Evolutionary conservation across 176 grass and related monocot genomes (phyloP).

Genomic region (Pontederia crassipes): DNA sequence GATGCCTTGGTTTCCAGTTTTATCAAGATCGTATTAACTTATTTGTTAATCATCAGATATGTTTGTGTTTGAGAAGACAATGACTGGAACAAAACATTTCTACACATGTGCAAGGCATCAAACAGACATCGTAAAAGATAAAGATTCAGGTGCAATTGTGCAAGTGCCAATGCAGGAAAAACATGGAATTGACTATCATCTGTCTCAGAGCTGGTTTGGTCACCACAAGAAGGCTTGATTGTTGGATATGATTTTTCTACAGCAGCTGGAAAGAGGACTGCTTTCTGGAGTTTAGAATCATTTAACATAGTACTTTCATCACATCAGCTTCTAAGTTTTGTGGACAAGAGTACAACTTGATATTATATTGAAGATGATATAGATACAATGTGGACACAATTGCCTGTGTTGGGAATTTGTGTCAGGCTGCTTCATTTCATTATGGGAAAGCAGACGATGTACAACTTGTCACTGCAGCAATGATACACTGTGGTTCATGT

Average conservation of each 20-base stretch:
- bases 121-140: background rate
- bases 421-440: constrained; percentile 23
- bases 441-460: constrained; percentile 34
- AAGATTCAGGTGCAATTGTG: constrained; percentile 51
- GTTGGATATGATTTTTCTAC: constrained; percentile 50
- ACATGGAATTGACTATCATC: constrained; percentile 29
- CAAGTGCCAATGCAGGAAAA: constrained; percentile 71
- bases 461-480: constrained; percentile 28
- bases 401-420: constrained; percentile 7
- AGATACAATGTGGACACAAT: constrained; percentile 35
- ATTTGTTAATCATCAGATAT: no score
- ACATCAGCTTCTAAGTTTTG: constrained; percentile 30
- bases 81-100: no score
- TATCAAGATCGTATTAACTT: no score
- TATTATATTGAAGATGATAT: constrained; percentile 15
- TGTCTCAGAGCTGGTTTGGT: constrained; percentile 70
- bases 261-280: constrained; percentile 43
- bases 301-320: constrained; percentile 62
- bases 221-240: constrained; percentile 48
- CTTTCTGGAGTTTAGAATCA: constrained; percentile 62
- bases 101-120: no score
- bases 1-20: no score
- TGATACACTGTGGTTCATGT: constrained; percentile 47
- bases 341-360: constrained; percentile 22
- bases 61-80: no score